Base-by-base conservation (phyloP, 768 basidiomycete genomes). In the Trametes elegans region DNA sequence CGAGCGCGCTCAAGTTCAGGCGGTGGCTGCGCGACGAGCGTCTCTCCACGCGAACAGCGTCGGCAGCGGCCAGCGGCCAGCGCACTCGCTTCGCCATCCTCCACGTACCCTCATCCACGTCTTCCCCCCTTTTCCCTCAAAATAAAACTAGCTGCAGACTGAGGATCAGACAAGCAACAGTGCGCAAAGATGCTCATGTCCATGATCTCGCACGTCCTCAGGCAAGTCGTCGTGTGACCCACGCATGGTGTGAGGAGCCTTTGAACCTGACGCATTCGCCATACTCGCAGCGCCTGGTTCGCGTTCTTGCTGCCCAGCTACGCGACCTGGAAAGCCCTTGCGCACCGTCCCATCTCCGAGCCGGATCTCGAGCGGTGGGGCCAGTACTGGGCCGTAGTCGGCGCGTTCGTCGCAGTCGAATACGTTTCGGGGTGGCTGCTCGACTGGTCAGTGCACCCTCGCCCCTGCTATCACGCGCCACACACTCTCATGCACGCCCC, bases 301-400 rank as follows among this genome's bases (percentile, higher is more conserved):
- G 83, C 81, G 0, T 84, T 86, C 64, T 71, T 83, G 1, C 70
- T 88, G 5, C 87, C 87, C 0, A 76, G 74, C 57, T 88, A 80
- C 60, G 70, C 77, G 2, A 87, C 86, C 8, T 87, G 79, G 78
- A 88, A 90, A 68, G 81, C 83, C 10, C 71, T 88, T 27, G 74
- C 79, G 0, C 79, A 76, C 47, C 73, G 76, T 42, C 80, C 82
- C 10, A 55, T 78, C 64, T 62, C 71, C 29, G 81, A 82, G 63
- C 71, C 74, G 26, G 78, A 82, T 28, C 69, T 87, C 51, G 80
- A 83, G 59, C 73, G 73, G 60, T 82, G 82, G 75, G 68, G 79
- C 39, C 76, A 74, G 67, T 87, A 88, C 63, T 88, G 87, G 87
- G 65, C 75, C 36, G 79, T 87, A 54, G 67, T 88, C 42, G 84